Evolutionary conservation across 2,329 filamentous ascomycete species (phyloP).

Genomic region (Fusarium sp.): DNA sequence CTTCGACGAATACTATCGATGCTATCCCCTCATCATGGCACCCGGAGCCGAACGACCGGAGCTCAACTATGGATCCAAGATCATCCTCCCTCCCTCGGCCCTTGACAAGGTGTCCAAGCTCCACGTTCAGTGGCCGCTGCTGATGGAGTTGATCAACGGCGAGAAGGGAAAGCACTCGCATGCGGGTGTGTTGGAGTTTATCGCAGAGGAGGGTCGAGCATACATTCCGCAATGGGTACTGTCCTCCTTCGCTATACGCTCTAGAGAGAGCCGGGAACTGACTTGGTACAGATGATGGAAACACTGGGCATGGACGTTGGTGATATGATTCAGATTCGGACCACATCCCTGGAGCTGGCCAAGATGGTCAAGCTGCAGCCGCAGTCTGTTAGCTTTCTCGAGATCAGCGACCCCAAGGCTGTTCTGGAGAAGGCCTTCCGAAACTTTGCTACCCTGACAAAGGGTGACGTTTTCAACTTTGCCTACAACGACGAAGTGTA

Average conservation of each 20-base stretch:
- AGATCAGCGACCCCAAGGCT: slow-evolving; percentile 96
- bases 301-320: slow-evolving; percentile 89
- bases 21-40: slow-evolving; percentile 95
- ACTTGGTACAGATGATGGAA: slow-evolving; percentile 82
- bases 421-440: slow-evolving; percentile 97
- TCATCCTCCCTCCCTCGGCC: slow-evolving; percentile 95
- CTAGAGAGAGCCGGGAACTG: slow-evolving; percentile 14
- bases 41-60: slow-evolving; percentile 89
- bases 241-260: neutral
- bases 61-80: slow-evolving; percentile 96
- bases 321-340: slow-evolving; percentile 94
- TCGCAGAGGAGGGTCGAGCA: slow-evolving; percentile 95
- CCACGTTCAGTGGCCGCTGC: slow-evolving; percentile 96
- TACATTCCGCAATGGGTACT: slow-evolving; percentile 95
- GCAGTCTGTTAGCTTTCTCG: slow-evolving; percentile 91
- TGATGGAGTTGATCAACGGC: slow-evolving; percentile 96
- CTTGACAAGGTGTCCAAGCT: slow-evolving; percentile 96
- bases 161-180: slow-evolving; percentile 84
- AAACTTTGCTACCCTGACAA: slow-evolving; percentile 93
- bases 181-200: slow-evolving; percentile 95
- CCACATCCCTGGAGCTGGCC: slow-evolving; percentile 90
- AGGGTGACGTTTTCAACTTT: slow-evolving; percentile 96
- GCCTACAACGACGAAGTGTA: slow-evolving; percentile 95
- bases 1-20: slow-evolving; percentile 98
- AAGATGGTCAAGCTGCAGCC: slow-evolving; percentile 96